These are phyloP conservation scores for Coemansia sp. DNA, from an alignment of 192 early-diverging fungal genomes.

Conservation along the genomic window DNA sequence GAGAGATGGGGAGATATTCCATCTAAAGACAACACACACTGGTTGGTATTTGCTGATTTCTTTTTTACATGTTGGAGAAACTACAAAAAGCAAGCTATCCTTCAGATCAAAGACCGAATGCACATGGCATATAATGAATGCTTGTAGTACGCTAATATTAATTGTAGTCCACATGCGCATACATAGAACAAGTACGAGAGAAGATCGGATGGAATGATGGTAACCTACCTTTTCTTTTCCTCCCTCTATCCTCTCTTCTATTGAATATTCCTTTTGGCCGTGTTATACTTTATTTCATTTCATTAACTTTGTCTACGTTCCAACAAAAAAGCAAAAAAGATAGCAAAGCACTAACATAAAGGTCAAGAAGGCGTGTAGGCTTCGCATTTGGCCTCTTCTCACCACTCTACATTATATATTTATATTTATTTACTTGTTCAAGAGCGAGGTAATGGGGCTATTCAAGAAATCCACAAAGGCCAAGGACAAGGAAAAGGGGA, in stretches of 20 bases:
- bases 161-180: not conserved
- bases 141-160: not conserved
- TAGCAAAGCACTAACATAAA: no score
- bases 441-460: slow-evolving; percentile 26
- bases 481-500: slow-evolving; percentile 11
- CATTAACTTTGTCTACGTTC: no score
- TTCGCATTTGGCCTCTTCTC: no score
- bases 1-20: not conserved
- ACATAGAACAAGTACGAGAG: not conserved
- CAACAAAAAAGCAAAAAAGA: no score
- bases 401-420: not conserved
- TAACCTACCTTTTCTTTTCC: no score
- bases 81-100: no score
- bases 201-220: not conserved
- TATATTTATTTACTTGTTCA: slow-evolving; percentile 8
- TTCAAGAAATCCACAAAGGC: slow-evolving; percentile 36
- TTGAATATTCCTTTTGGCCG: no score
- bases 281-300: no score
- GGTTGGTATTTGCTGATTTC: no score
- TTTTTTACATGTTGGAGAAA: no score
- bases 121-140: not conserved
- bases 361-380: no score
- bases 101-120: not conserved
- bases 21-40: not conserved
- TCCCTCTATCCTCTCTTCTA: no score